Base-by-base conservation (phyloP, 768 basidiomycete species). In the Hysterangium stoloniferum region DNA sequence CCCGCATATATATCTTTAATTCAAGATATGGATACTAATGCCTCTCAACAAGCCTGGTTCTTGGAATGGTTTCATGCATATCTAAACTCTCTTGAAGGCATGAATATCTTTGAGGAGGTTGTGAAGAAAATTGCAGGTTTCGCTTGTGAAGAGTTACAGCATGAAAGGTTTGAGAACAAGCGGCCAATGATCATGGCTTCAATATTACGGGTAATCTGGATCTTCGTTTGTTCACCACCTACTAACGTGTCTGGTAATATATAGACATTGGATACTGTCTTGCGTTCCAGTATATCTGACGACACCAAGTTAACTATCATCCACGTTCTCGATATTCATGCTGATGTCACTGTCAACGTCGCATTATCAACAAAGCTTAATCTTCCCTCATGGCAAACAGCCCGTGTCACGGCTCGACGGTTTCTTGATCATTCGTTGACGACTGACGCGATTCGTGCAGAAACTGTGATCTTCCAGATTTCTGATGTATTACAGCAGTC, bases 71-170 rank as follows among this genome's bases (percentile, higher is more conserved):
- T 85, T 59, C 64, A 71, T 38, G 75, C 81, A 54, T 80, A 78
- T 59, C 64, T 91, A 42, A 64, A 69, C 45, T 78, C 81, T n/a
- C 60, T 84, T 42, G 70, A 71, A 57, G 64, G 73, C 15, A 66
- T 68, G 34, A 58, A 67, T 24, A 65, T 69, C 25, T 84, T 73
- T 62, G 70, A 68, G n/a, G 80, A 84, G 46, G 71, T 85, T n/a
- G 68, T 94, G 28, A 83, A 84, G 6, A 83, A 79, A 61, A 72
- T 85, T 32, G 68, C 80, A 12, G 79, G 81, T 54, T 84, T 88
- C 54, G 72, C 92, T 45, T 86, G 83, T 62, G 87, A 86, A 60
- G 82, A 88, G 56, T 65, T 87, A 17, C 91, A 93, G 60, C 87
- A 91, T 56, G 78, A 82, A 51, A 75, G 86, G 3, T 85, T 87